A percentile compares a stretch with the other conserved stretches of the same genome.
phyloP scores from a whole-genome alignment of 176 grass and related monocot genomes.

The Rhynchospora pubera region DNA sequence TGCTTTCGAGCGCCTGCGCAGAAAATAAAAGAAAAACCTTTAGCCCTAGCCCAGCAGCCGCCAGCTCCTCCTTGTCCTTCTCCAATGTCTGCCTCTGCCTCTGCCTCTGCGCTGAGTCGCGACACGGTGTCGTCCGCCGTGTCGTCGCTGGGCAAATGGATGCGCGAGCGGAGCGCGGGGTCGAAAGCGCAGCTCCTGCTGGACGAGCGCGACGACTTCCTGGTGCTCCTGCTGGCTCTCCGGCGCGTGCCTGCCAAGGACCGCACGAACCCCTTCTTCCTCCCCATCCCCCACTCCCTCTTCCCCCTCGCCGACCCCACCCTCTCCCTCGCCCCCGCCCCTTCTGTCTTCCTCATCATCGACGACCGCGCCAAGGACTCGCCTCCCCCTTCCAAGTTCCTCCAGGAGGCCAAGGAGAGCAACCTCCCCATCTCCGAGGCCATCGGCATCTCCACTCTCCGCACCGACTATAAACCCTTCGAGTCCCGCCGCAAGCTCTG shows the following conservation, averaged over 20 bases:
- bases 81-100: too few relatives aligned
- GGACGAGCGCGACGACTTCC: constrained; percentile 18
- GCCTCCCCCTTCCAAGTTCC: not conserved
- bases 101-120: not conserved
- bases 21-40: too few relatives aligned
- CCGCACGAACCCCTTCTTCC: constrained; percentile 14
- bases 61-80: too few relatives aligned
- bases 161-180: not conserved
- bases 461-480: constrained; percentile 59
- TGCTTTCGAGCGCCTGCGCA: too few relatives aligned
- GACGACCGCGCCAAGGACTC: not conserved
- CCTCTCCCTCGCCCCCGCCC: too few relatives aligned
- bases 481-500: constrained; percentile 71
- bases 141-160: constrained; percentile 6
- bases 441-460: constrained; percentile 55
- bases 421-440: constrained; percentile 45
- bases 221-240: constrained; percentile 14
- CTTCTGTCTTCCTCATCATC: not conserved
- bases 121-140: constrained; percentile 5
- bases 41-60: too few relatives aligned
- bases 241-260: not conserved
- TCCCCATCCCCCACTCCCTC: not conserved
- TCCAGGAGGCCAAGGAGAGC: constrained; percentile 39
- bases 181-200: constrained; percentile 15
- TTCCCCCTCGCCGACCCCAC: not conserved